These are phyloP conservation scores for Fusarium sp. DNA, from an alignment of 2,329 filamentous ascomycete species.

Conservation along the genomic window DNA sequence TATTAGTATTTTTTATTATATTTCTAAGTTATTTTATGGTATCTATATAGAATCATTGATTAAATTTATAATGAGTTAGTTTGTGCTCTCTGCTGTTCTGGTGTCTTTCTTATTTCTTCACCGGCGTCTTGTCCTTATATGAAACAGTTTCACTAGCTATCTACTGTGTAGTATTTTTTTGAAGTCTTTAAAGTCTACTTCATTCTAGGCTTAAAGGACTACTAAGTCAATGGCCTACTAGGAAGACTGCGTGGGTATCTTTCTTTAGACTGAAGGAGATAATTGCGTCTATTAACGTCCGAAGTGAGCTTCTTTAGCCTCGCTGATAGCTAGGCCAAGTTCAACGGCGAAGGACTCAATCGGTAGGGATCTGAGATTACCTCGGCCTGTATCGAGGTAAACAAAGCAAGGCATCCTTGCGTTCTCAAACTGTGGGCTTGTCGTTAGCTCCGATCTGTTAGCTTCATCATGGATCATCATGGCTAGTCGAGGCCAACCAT, in stretches of 20 bases:
- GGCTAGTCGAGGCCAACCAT: background rate
- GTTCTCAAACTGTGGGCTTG: rapidly evolving
- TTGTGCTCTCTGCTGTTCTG: too few relatives aligned
- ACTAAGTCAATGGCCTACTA: background rate
- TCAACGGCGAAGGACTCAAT: background rate
- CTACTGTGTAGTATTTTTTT: background rate
- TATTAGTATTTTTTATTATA: too few relatives aligned
- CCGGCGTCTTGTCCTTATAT: too few relatives aligned
- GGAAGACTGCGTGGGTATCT: background rate
- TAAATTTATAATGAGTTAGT: too few relatives aligned
- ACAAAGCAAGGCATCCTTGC: background rate
- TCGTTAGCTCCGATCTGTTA: background rate
- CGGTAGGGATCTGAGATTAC: background rate
- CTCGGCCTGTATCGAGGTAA: background rate
- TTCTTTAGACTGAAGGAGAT: background rate
- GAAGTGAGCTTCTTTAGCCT: background rate
- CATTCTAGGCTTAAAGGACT: background rate
- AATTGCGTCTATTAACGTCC: background rate
- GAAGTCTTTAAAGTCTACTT: background rate
- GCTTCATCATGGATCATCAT: background rate
- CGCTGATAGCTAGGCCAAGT: background rate
- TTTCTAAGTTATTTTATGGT: too few relatives aligned
- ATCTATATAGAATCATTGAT: too few relatives aligned
- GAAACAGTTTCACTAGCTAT: too few relatives aligned
- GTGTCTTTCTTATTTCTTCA: too few relatives aligned